Base-by-base conservation (phyloP, 1,284 basidiomycete genomes). In the Puccinia hordei region DNA sequence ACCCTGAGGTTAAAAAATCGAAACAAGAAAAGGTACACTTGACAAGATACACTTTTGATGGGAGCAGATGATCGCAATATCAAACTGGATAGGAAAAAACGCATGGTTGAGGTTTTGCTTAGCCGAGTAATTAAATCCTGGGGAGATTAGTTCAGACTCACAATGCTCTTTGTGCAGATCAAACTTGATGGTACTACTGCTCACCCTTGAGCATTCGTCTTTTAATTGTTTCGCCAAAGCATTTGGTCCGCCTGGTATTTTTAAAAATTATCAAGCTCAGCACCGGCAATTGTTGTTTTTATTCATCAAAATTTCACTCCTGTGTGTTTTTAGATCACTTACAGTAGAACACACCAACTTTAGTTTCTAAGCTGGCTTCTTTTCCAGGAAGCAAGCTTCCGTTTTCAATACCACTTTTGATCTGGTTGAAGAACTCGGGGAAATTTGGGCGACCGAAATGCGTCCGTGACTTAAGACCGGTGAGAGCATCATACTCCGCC, bases 381-480 rank as follows among this genome's bases (percentile, higher is more conserved):
- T 88, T 88, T 51, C 92, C 92, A 22, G 92, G 90, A 53, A 94
- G 87, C 85, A 94, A 94, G 81, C 89, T 89, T 22, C 92, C 92
- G 51, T 87, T 86, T 85, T 94, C 92, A 83, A 95, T 92, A 3
- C 91, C 90, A 82, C 89, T 88, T 82, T 88, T 89, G 85, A 94
- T 89, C 81, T 89, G 88, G 24, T 87, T 86, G 85, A 93, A 95
- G 84, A 95, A 92, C 63, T 88, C 86, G 85, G 90, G 90, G 90
- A 92, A 95, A 85, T 95, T 90, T 19, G 93, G 93, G 72, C 93
- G 91, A 33, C 94, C 93, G 85, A 92, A 95, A 88, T 91, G 91
- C 12, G 93, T 95, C 65, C 92, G 91, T 19, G 92, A 90, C 78
- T 91, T 90, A 77, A 95, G 90, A 51, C 93, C 89, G 4, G 93